These are phyloP conservation scores for Plasmodiophora brassicae DNA, from an alignment of 208 protist genomes.

Conservation along the genomic window DNA sequence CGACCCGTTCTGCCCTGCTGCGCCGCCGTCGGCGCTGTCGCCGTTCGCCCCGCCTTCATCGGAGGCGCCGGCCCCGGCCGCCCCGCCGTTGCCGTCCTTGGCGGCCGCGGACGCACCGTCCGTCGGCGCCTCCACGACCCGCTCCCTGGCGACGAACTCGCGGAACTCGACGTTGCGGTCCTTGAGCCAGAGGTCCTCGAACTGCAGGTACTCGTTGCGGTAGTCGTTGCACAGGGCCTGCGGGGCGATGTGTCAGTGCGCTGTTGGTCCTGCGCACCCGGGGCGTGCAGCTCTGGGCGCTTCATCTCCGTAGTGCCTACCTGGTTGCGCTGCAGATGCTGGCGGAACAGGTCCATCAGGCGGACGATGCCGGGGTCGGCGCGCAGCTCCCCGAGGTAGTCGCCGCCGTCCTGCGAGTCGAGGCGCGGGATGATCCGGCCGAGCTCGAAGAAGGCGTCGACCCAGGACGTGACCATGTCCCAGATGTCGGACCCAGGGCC, in stretches of 20 bases:
- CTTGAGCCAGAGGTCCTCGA: conserved; percentile 22
- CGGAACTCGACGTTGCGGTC: conserved; percentile 29
- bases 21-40: neutral
- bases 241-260: too few species aligned
- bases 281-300: too few species aligned
- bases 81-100: neutral
- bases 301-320: too few species aligned
- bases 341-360: neutral
- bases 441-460: conserved; percentile 28
- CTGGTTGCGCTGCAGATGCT: neutral
- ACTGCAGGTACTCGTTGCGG: conserved; percentile 1
- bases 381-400: neutral
- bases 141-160: neutral
- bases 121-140: neutral
- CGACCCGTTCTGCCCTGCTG: neutral
- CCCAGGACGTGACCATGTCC: conserved; percentile 30
- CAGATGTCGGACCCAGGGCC: neutral
- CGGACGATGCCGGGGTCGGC: neutral
- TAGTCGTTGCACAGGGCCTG: conserved; percentile 9
- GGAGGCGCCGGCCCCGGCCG: neutral
- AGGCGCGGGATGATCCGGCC: conserved; percentile 31
- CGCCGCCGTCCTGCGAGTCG: neutral
- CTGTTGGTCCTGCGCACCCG: too few species aligned
- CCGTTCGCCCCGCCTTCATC: neutral
- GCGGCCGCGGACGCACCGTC: neutral